Evolutionary conservation across 768 basidiomycete species (phyloP), one percentile per base, ranked within the genome.

Genomic region (Erythrobasidium yunnanense): DNA sequence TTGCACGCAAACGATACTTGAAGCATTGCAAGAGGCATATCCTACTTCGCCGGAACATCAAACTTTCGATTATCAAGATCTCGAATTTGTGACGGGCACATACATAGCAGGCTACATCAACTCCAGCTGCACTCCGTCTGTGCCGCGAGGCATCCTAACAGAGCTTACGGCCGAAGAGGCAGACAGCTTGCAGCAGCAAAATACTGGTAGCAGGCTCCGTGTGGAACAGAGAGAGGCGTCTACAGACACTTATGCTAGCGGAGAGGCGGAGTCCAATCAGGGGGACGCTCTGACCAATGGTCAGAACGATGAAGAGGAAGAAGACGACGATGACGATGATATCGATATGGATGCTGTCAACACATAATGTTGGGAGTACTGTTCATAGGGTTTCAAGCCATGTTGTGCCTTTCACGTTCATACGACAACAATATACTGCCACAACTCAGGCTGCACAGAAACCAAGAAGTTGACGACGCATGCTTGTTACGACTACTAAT

Each of bases 61-160:
- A 5, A 63, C 49, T 7, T 63, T 63, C 29, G 60, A 63, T 32
- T 63, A 63, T 23, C 20, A 25, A 30, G 60, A 63, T 13, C 47
- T 63, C n/a, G 60, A 63, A 23, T 17, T 18, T 17, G 29, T 4
- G 20, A 49, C 47, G 27, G 60, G 60, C 2, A 25, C 4, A n/a
- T 63, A 50, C 47, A 50, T 63, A 22, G 60, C 60, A 4, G 60
- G 47, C 18, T 35, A 63, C 30, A 63, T 63, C 47, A 63, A 63
- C 30, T 30, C 45, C 18, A 46, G 49, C 25, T 63, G 60, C 27
- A 32, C 60, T 4, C 45, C 60, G 18, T 63, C 60, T 18, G 60
- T 63, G 4, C 32, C 42, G 8, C 27, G 45, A 32, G 60, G 60
- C 3, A 51, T 63, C 30, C 32, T 63, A 3, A 38, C 60, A 51